These are phyloP conservation scores for Stachybotrys chartarum DNA, from an alignment of 2,329 filamentous ascomycete genomes.

Conservation along the genomic window DNA sequence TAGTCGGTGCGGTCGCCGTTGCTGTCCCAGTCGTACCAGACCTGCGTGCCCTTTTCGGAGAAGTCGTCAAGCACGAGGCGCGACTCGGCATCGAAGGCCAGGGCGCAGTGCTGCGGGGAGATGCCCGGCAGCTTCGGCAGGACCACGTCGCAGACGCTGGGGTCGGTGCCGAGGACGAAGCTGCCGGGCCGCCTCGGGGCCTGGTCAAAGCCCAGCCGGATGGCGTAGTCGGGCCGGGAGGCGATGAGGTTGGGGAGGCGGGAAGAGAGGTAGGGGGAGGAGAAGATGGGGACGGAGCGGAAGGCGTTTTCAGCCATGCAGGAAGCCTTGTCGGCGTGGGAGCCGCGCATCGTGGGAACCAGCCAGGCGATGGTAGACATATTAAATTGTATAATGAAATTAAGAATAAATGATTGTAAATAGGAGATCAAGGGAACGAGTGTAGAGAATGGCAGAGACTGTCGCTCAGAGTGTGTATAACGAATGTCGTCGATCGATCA, in stretches of 20 bases:
- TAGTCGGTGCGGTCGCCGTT: conserved; percentile 27
- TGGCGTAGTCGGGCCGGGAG: conserved; percentile 18
- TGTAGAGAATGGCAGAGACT: conserved; percentile 6
- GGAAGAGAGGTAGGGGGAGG: conserved; percentile 17
- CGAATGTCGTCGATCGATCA: conserved; percentile 12
- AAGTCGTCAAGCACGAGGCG: conserved; percentile 31
- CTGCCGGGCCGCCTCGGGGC: conserved; percentile 24
- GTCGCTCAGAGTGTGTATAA: conserved; percentile 11
- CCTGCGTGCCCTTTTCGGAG: conserved; percentile 28
- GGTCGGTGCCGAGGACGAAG: conserved; percentile 31
- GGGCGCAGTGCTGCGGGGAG: conserved; percentile 26
- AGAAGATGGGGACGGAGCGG: conserved; percentile 15
- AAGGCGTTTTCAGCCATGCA: conserved; percentile 22
- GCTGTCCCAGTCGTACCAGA: conserved; percentile 34
- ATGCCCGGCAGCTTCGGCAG: conserved; percentile 26
- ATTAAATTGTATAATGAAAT: background rate
- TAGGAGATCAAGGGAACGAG: conserved; percentile 1
- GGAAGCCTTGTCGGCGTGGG: conserved; percentile 23
- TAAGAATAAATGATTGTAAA: conserved; percentile 2
- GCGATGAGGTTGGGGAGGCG: conserved; percentile 18
- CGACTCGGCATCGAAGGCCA: conserved; percentile 30
- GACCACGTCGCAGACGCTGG: conserved; percentile 26
- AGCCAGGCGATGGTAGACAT: conserved; percentile 28
- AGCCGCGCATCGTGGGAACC: conserved; percentile 26
- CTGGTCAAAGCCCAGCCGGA: conserved; percentile 28